A percentile compares a stretch with the other conserved stretches of the same genome.
These are phyloP conservation scores for Penstemon eatonii DNA, from an alignment of 257 asterid species.

Conservation along the genomic window DNA sequence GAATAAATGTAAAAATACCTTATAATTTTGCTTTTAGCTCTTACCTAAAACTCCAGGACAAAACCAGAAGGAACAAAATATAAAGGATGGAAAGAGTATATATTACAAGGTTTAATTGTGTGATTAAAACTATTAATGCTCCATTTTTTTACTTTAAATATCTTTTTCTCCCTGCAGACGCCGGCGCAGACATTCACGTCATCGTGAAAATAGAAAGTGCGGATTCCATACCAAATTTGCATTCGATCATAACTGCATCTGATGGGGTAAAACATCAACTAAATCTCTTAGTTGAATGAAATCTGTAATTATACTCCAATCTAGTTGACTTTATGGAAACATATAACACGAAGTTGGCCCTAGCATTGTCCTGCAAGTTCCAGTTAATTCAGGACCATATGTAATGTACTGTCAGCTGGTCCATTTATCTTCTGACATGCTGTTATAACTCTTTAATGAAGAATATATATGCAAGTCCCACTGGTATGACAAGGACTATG, in stretches of 20 bases:
- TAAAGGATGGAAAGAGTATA: not conserved
- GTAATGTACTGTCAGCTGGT: slow-evolving; percentile 7
- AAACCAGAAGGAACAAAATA: too few species aligned
- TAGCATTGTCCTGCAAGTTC: not conserved
- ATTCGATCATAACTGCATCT: slow-evolving; percentile 89
- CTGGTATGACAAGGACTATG: slow-evolving; percentile 1
- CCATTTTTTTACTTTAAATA: not conserved
- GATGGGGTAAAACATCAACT: slow-evolving; percentile 72
- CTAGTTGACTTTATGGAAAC: not conserved
- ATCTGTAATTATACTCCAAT: not conserved
- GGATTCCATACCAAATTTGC: slow-evolving; percentile 87
- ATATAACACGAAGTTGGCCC: not conserved
- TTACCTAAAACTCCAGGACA: too few species aligned
- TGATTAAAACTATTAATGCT: not conserved
- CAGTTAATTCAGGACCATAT: not conserved
- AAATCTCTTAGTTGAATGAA: slow-evolving; percentile 6
- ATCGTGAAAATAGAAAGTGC: slow-evolving; percentile 97
- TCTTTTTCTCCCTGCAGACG: slow-evolving; percentile 37
- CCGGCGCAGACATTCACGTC: slow-evolving; percentile 88
- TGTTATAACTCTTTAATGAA: slow-evolving; percentile 7
- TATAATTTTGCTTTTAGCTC: too few species aligned
- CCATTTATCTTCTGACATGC: slow-evolving; percentile 20
- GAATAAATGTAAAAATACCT: too few species aligned
- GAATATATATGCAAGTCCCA: not conserved
- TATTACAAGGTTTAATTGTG: not conserved